phyloP scores from a whole-genome alignment of 345 rosid species.

The Rhizophora apiculata region DNA sequence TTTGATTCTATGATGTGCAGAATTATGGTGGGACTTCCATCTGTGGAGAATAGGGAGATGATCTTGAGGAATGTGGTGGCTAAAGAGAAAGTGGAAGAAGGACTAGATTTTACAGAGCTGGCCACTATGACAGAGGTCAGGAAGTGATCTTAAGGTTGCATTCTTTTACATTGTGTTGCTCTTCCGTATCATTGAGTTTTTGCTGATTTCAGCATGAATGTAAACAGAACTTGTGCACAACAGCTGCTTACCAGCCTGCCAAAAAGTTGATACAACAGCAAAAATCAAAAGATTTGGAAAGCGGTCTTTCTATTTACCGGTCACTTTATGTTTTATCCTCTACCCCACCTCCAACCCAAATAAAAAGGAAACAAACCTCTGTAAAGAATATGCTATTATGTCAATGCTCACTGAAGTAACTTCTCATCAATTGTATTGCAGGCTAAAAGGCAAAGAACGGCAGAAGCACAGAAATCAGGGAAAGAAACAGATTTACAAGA shows the following conservation, averaged over 20 bases:
- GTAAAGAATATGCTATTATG: no score
- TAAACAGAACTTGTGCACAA: constrained; percentile 74
- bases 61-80: constrained; percentile 58
- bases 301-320: background rate
- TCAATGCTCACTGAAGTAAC: no score
- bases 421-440: constrained; percentile 11
- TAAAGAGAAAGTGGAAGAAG: constrained; percentile 59
- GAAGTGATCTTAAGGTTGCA: constrained; percentile 85
- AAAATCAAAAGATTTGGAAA: constrained; percentile 57
- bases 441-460: constrained; percentile 59
- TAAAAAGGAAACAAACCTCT: no score
- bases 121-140: constrained; percentile 65
- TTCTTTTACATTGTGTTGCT: background rate
- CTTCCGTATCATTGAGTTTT: background rate
- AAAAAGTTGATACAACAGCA: constrained; percentile 81
- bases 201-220: background rate
- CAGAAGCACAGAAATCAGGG: constrained; percentile 28
- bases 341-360: no score
- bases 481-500: constrained; percentile 21
- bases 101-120: constrained; percentile 65
- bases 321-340: background rate
- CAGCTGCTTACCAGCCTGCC: constrained; percentile 82
- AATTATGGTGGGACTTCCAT: constrained; percentile 76
- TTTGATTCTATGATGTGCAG: constrained; percentile 26
- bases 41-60: constrained; percentile 62